Evolutionary conservation across 2,329 filamentous ascomycete genomes (phyloP).

Genomic region (Xylariaceae sp.): DNA sequence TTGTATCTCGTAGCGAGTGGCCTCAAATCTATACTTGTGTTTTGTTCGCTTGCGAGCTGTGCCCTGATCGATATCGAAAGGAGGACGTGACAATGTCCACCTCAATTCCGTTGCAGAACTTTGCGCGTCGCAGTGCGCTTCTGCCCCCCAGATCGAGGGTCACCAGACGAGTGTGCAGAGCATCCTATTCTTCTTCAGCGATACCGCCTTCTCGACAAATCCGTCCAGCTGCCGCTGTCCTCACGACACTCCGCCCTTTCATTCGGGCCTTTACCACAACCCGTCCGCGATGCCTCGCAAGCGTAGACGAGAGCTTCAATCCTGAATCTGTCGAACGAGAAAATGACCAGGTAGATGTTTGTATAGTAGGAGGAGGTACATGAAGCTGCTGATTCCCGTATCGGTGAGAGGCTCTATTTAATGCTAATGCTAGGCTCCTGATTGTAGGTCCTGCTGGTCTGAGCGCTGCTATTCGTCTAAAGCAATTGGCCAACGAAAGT

Average conservation of each 20-base stretch:
- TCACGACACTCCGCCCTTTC: conserved; percentile 21
- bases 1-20: neutral
- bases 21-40: neutral
- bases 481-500: conserved; percentile 92
- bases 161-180: conserved; percentile 23
- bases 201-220: conserved; percentile 22
- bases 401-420: neutral
- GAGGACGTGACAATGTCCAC: conserved; percentile 35
- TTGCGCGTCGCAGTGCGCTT: conserved; percentile 36
- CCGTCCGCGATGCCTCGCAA: conserved; percentile 36
- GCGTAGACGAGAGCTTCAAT: conserved; percentile 65
- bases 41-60: too few relatives aligned
- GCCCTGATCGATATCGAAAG: too few relatives aligned
- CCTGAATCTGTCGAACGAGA: conserved; percentile 78
- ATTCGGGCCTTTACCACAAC: conserved; percentile 47
- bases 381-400: conserved; percentile 22
- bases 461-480: conserved; percentile 89
- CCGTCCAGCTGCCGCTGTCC: conserved; percentile 21
- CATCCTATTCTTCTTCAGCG: conserved; percentile 32
- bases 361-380: conserved; percentile 86
- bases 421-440: conserved; percentile 7
- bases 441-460: conserved; percentile 82
- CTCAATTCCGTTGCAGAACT: conserved; percentile 35
- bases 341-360: conserved; percentile 92
- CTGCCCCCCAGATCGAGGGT: conserved; percentile 31